phyloP scores from a whole-genome alignment of 805 yeast genomes.

The Candida fluviatilis region DNA sequence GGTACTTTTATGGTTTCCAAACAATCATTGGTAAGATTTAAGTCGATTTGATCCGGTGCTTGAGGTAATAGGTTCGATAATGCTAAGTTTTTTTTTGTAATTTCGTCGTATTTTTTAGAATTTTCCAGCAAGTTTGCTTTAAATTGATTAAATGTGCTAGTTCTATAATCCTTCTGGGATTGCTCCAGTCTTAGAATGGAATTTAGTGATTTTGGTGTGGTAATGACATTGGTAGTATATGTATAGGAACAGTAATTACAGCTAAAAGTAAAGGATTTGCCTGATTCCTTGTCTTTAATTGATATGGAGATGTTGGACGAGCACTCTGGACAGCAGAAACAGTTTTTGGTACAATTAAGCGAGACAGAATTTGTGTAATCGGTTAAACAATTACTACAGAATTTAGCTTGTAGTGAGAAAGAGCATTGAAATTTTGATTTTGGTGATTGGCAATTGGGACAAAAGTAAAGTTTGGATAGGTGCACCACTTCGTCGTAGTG shows the following conservation, averaged over 20 bases:
- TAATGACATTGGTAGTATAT: slow-evolving; percentile 32
- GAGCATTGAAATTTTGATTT: slow-evolving; percentile 25
- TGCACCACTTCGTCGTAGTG: slow-evolving; percentile 7
- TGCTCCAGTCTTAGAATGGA: slow-evolving; percentile 13
- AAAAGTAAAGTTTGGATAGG: slow-evolving; percentile 27
- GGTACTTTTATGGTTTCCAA: slow-evolving; percentile 14
- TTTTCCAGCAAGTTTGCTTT: neutral
- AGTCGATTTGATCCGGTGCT: neutral
- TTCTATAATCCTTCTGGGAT: slow-evolving; percentile 3
- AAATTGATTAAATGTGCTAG: neutral
- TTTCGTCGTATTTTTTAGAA: neutral
- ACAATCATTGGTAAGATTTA: neutral
- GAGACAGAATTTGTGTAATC: slow-evolving; percentile 24
- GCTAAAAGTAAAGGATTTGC: slow-evolving; percentile 33
- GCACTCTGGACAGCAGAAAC: slow-evolving; percentile 38
- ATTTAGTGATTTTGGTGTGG: slow-evolving; percentile 38
- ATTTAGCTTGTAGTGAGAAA: slow-evolving; percentile 23
- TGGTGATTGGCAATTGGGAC: slow-evolving; percentile 33
- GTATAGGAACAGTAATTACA: slow-evolving; percentile 35
- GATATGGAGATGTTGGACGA: slow-evolving; percentile 20
- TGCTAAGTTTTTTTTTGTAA: neutral
- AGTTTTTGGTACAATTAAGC: slow-evolving; percentile 30
- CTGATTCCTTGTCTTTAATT: slow-evolving; percentile 11
- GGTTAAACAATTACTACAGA: slow-evolving; percentile 34
- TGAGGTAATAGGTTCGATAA: neutral